These are phyloP conservation scores for Narthecium ossifragum DNA, from an alignment of 106 monocot species.

Conservation along the genomic window DNA sequence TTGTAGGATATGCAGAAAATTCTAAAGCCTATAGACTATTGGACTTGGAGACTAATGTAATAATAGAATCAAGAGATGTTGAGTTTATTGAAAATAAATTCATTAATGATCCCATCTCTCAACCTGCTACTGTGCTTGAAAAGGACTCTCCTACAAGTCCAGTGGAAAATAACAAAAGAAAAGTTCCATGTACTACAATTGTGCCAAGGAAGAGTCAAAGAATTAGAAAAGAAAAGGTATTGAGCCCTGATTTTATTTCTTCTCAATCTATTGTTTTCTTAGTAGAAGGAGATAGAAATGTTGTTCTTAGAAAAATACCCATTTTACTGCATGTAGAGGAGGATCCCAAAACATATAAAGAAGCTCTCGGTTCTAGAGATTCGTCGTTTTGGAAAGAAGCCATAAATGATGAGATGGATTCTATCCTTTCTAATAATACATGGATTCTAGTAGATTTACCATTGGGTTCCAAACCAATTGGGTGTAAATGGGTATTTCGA, in stretches of 20 bases:
- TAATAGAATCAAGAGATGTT: not conserved
- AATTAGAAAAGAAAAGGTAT: not conserved
- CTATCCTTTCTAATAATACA: slow-evolving; percentile 3
- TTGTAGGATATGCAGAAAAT: slow-evolving; percentile 16
- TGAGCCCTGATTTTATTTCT: slow-evolving; percentile 4
- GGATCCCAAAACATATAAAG: not conserved
- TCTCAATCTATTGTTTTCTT: not conserved
- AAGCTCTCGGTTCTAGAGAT: slow-evolving; percentile 2
- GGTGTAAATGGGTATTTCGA: slow-evolving; percentile 3
- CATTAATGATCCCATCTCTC: too few species aligned
- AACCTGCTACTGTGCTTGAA: too few species aligned
- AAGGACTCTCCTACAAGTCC: too few species aligned
- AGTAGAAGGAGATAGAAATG: not conserved
- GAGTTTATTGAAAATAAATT: too few species aligned
- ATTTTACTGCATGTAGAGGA: not conserved
- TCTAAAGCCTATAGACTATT: slow-evolving; percentile 3
- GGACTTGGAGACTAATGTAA: slow-evolving; percentile 4
- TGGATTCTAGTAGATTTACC: not conserved
- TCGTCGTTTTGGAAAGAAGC: slow-evolving; percentile 3
- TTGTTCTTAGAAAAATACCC: not conserved
- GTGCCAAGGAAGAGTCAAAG: not conserved
- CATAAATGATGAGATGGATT: slow-evolving; percentile 9
- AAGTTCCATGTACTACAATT: too few species aligned
- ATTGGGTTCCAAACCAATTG: not conserved
- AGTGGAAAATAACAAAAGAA: too few species aligned